Evolutionary conservation across 2,329 filamentous ascomycete genomes (phyloP).

Genomic region (Fusarium oxysporum): DNA sequence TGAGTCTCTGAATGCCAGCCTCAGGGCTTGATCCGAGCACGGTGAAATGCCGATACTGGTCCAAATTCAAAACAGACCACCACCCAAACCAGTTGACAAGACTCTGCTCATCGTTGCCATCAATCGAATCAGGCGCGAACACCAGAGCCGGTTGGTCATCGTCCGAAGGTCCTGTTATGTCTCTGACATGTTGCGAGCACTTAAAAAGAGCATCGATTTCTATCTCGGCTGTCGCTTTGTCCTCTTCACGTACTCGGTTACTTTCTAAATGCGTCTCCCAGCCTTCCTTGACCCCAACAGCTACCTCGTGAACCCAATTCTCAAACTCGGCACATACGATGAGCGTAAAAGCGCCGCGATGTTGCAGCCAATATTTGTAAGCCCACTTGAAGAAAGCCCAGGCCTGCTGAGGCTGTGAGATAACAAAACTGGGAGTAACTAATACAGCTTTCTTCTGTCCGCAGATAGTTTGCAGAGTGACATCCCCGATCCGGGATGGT

Average conservation of each 20-base stretch:
- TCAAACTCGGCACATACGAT: conserved; percentile 47
- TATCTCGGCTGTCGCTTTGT: background rate
- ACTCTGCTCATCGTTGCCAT: conserved; percentile 70
- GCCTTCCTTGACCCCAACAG: conserved; percentile 29
- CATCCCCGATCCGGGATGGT: conserved; percentile 25
- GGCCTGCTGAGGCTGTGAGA: conserved; percentile 52
- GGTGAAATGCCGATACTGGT: conserved; percentile 65
- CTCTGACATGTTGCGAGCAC: conserved; percentile 32
- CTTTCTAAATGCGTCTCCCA: background rate
- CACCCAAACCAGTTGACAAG: conserved; percentile 72
- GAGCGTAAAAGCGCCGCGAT: conserved; percentile 39
- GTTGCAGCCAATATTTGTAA: conserved; percentile 37
- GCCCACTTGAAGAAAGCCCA: conserved; percentile 54
- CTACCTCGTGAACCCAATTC: conserved; percentile 48
- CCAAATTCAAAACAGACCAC: conserved; percentile 64
- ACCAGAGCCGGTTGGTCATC: conserved; percentile 51
- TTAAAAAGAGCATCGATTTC: conserved; percentile 41
- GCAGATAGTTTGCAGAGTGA: conserved; percentile 48
- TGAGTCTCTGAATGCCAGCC: conserved; percentile 35
- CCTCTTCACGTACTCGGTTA: background rate
- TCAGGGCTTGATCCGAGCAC: conserved; percentile 62
- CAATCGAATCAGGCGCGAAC: conserved; percentile 60
- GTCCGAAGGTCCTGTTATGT: conserved; percentile 30
- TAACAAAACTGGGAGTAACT: conserved; percentile 57
- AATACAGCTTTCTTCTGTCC: conserved; percentile 50